Conservation (phyloP, 1,139 yeast species). For the Pneumocystis oryctolagi region DNA sequence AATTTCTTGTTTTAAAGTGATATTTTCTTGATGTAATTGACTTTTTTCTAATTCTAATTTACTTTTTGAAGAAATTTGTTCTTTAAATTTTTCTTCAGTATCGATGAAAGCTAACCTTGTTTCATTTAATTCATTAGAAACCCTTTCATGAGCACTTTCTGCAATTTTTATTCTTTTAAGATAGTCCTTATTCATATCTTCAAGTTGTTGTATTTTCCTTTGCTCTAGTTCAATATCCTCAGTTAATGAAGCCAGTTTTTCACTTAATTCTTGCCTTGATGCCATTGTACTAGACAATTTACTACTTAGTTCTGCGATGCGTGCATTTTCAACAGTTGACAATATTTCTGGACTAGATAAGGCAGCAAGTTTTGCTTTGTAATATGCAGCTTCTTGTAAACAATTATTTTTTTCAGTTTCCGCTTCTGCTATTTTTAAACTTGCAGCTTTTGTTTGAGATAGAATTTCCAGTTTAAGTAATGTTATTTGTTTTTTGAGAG, state of each 20-base stretch:
- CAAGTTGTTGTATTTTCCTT: slow-evolving; percentile 3
- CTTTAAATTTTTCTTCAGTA: neutral
- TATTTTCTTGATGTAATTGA: neutral
- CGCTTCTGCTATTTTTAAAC: slow-evolving; percentile 19
- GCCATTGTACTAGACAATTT: slow-evolving; percentile 7
- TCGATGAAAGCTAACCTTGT: neutral
- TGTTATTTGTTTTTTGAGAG: slow-evolving; percentile 23
- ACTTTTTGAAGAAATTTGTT: neutral
- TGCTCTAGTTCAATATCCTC: slow-evolving; percentile 3
- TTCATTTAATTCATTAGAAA: neutral
- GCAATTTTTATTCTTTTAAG: neutral
- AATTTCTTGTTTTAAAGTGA: slow-evolving; percentile 1
- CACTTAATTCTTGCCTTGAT: neutral
- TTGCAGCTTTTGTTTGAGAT: slow-evolving; percentile 24
- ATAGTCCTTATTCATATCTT: neutral
- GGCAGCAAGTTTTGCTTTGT: slow-evolving; percentile 8
- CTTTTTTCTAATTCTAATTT: neutral
- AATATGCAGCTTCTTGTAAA: slow-evolving; percentile 11
- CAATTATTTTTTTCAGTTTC: slow-evolving; percentile 16
- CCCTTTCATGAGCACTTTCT: neutral
- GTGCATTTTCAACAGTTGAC: slow-evolving; percentile 5
- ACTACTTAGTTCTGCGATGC: slow-evolving; percentile 11
- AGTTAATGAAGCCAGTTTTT: slow-evolving; percentile 2
- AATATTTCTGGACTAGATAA: slow-evolving; percentile 4
- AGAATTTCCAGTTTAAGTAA: slow-evolving; percentile 22